phyloP scores from a whole-genome alignment of 2,329 filamentous ascomycete genomes.

The Colletotrichum sp. region DNA sequence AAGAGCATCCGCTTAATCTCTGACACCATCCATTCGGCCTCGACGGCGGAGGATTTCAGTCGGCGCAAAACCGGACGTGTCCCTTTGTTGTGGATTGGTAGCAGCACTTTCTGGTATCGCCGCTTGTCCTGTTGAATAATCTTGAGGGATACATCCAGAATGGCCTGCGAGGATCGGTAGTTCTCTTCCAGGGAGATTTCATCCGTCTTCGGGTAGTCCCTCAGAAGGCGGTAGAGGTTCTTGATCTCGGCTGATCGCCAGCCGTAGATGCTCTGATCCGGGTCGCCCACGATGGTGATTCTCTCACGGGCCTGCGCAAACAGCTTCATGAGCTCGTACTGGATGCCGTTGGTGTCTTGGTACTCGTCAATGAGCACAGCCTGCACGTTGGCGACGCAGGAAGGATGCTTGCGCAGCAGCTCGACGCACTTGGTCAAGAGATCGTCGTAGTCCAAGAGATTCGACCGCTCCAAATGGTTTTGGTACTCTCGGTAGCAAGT shows the following conservation, averaged over 20 bases:
- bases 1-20: slow-evolving; percentile 77
- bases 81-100: slow-evolving; percentile 81
- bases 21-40: slow-evolving; percentile 87
- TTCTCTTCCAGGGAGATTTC: slow-evolving; percentile 91
- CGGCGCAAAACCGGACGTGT: slow-evolving; percentile 81
- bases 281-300: slow-evolving; percentile 96
- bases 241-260: slow-evolving; percentile 93
- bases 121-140: slow-evolving; percentile 90
- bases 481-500: slow-evolving; percentile 79
- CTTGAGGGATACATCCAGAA: slow-evolving; percentile 78
- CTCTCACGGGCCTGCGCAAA: slow-evolving; percentile 74
- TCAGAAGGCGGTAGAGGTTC: slow-evolving; percentile 81
- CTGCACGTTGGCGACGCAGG: slow-evolving; percentile 88
- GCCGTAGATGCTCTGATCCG: slow-evolving; percentile 97
- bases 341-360: slow-evolving; percentile 93
- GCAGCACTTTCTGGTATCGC: slow-evolving; percentile 79
- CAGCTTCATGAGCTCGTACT: slow-evolving; percentile 92
- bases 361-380: slow-evolving; percentile 96
- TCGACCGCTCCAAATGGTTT: slow-evolving; percentile 73
- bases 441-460: slow-evolving; percentile 94
- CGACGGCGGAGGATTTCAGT: slow-evolving; percentile 70
- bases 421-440: slow-evolving; percentile 84
- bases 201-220: slow-evolving; percentile 77
- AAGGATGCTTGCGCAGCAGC: slow-evolving; percentile 73
- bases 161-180: slow-evolving; percentile 88